Conservation (phyloP, 306 rosid species). For the Glycine soja region DNA sequence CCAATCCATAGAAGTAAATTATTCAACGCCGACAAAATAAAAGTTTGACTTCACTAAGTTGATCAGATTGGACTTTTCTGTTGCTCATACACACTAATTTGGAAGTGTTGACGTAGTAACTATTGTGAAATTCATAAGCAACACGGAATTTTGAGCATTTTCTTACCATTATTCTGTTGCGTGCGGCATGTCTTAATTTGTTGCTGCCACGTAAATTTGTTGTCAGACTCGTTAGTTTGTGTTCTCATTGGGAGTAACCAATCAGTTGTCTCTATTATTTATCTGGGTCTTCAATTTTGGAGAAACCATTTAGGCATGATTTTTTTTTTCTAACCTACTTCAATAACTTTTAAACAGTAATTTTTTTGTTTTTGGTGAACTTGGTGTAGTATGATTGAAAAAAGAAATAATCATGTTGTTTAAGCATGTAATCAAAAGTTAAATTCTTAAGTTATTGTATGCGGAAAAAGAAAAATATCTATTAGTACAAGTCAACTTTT, state of each 20-base stretch:
- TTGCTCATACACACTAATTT: background rate
- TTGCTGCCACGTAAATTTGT: background rate
- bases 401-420: too few species aligned
- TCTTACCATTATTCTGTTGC: background rate
- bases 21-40: constrained; percentile 7
- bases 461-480: too few species aligned
- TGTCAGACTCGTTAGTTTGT: background rate
- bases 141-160: background rate
- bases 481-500: too few species aligned
- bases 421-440: too few species aligned
- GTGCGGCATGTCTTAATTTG: background rate
- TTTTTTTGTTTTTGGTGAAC: background rate
- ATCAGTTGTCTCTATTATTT: background rate
- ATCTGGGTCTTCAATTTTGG: background rate
- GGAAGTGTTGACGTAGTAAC: background rate
- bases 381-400: too few species aligned
- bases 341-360: background rate
- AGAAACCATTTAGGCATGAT: background rate
- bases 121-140: background rate
- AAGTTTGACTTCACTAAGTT: constrained; percentile 27
- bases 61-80: constrained; percentile 1
- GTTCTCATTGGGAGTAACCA: background rate
- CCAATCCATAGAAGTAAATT: background rate
- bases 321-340: background rate
- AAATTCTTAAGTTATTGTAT: too few species aligned